Conservation (phyloP, 139 green algal species). For the Coccomyxa sp. region DNA sequence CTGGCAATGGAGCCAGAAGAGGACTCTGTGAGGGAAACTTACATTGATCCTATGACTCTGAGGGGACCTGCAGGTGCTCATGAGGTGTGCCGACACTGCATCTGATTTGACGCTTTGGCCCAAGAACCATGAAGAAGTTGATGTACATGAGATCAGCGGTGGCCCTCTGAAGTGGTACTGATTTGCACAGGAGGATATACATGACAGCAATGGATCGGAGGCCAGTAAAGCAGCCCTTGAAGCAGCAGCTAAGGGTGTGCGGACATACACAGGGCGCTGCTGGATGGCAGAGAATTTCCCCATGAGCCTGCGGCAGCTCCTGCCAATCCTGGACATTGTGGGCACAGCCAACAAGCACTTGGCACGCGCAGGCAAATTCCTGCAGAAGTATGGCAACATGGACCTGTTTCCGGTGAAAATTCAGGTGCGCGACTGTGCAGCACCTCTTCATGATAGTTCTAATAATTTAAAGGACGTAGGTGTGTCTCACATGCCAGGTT, state of each 20-base stretch:
- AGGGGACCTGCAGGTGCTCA: not conserved
- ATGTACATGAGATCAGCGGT: no score
- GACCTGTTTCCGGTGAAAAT: constrained; percentile 76
- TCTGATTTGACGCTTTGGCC: no score
- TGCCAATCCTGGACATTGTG: constrained; percentile 78
- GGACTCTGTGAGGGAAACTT: constrained; percentile 28
- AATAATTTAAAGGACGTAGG: no score
- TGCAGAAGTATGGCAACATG: constrained; percentile 55
- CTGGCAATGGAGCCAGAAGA: constrained; percentile 29
- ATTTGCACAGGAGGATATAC: not conserved
- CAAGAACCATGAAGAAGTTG: no score
- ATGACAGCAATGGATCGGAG: not conserved
- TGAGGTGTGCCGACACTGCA: not conserved
- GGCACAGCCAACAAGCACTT: constrained; percentile 78
- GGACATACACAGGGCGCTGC: constrained; percentile 23
- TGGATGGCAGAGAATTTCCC: constrained; percentile 71
- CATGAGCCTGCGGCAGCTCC: constrained; percentile 64
- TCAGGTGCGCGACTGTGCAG: constrained; percentile 32
- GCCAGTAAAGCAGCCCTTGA: not conserved
- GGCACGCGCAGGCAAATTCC: constrained; percentile 48
- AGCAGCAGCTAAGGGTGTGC: not conserved
- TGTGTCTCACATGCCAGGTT: no score
- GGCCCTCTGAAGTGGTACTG: no score
- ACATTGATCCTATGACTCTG: constrained; percentile 17
- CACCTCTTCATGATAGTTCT: no score